phyloP scores from a whole-genome alignment of 83 land plant genomes.

The Isoetes engelmannii region DNA sequence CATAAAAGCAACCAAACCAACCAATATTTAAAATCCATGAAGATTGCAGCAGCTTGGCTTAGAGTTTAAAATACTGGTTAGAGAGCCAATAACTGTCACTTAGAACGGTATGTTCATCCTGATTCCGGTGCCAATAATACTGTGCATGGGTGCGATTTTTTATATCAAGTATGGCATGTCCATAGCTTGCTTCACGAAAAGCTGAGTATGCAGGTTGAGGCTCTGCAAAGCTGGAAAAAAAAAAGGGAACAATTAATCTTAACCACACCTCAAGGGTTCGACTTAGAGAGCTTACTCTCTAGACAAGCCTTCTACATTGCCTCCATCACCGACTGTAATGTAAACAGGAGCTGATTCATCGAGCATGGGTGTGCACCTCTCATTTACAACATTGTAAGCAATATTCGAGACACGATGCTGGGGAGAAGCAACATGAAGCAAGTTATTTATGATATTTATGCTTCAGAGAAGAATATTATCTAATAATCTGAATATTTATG shows the following conservation, averaged over 20 bases:
- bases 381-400: constrained; percentile 4
- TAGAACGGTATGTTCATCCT: constrained; percentile 45
- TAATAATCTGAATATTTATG: too few relatives aligned
- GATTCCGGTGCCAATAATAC: constrained; percentile 50
- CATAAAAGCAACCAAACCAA: too few relatives aligned
- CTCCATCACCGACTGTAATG: constrained; percentile 13
- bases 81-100: constrained; percentile 41
- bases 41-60: too few relatives aligned
- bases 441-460: too few relatives aligned
- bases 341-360: constrained; percentile 9
- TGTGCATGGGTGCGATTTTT: constrained; percentile 57
- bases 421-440: not conserved
- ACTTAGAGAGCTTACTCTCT: constrained; percentile 10
- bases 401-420: constrained; percentile 17
- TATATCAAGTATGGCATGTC: constrained; percentile 41
- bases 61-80: constrained; percentile 44
- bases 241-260: too few relatives aligned
- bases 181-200: constrained; percentile 58
- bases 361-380: not conserved
- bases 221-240: constrained; percentile 38
- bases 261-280: too few relatives aligned
- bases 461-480: too few relatives aligned
- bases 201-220: constrained; percentile 59
- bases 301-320: constrained; percentile 11
- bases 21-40: too few relatives aligned